Evolutionary conservation across 2,329 filamentous ascomycete genomes (phyloP), one percentile per base, ranked within the genome.

Genomic region (Coniella vitis): DNA sequence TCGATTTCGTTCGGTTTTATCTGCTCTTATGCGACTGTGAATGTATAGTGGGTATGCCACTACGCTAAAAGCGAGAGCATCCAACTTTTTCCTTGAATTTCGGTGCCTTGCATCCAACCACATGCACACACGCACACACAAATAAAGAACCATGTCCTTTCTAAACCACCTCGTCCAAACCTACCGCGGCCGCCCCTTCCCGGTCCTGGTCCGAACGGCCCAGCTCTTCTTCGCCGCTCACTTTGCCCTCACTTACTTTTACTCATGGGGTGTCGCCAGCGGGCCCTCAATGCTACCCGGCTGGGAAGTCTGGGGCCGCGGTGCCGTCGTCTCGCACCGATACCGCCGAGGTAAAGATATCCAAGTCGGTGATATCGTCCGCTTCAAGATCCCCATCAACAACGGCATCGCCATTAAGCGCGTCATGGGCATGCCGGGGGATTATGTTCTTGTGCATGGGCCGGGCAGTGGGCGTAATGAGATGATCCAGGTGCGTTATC

Each of bases 211-310:
- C 53, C 65, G 69, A 52, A 68, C 71, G 16, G 56, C 72, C 53
- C 73, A 79, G 57, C 67, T 68, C 48, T 59, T 75, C 35, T 68
- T 71, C 45, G 58, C 73, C 38, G 61, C 63, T 21, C 79, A 83
- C 61, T 62, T 81, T n/a, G 61, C 74, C 51, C 66, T 63, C 60
- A 75, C 79, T 38, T 83, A 93, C 67, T 70, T 80, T 58, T 79
- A 81, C 67, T 73, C 73, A 54, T 60, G 84, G 55, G 75, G 76
- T 17, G 66, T 72, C 4, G 81, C 82, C 14, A 72, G 73, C 21
- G 91, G 91, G 2, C 81, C 89, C 3, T 91, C 86, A 16, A 97
- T 97, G 93, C 77, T 93, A 44, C 91, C 91, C 7, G 95, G 89
- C 0, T 82, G 96, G 53, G 72, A 75, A 20, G 72, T 82, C 1